Evolutionary conservation across 139 green algal genomes (phyloP), one percentile per base, ranked within the genome.

Genomic region (Limnomonas spitsbergensis): DNA sequence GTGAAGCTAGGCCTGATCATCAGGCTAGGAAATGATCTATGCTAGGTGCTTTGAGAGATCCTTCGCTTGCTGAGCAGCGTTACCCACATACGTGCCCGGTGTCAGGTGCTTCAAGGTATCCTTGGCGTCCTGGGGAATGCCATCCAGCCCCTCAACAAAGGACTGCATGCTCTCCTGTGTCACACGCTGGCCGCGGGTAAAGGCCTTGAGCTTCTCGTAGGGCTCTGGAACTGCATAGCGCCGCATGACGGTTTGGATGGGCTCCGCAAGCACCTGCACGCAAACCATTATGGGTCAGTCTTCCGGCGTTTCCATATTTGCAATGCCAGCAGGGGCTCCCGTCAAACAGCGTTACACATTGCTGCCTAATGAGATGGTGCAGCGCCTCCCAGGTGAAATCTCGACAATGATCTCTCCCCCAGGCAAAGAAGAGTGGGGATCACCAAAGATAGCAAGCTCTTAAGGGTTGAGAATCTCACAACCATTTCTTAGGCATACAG

Each of bases 131-230:
- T 84, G 66, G 0, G 93, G 92, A 32, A 96, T 68, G 3, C 83
- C 91, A n/a, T 96, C 88, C 2, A 98, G 73, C 53, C 81, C 87
- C n/a, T 90, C 85, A 47, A 97, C 89, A 84, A 98, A 98, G 24
- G 84, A 73, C 66, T 69, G 73, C 81, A 85, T 89, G 66, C 39
- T 78, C 27, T 80, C 73, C 31, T 70, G 73, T 0, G 90, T 96
- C 2, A 99, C 92, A 3, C 73, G 42, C 54, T 94, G 80, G 0
- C 96, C 96, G 2, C 96, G 87, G 1, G 96, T 99, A 82, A 97
- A 94, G 7, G 93, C 95, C 87, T 99, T 99, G 38, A 99, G 90
- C 91, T 98, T 98, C 88, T 99, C 96, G 78, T 99, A 99, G 1
- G 96, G 94, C 84, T 99, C 92, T 4, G 90, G 84, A 9, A 99